phyloP scores from a whole-genome alignment of 352 stramenopile species.

The Thalassiosira mediterranea region DNA sequence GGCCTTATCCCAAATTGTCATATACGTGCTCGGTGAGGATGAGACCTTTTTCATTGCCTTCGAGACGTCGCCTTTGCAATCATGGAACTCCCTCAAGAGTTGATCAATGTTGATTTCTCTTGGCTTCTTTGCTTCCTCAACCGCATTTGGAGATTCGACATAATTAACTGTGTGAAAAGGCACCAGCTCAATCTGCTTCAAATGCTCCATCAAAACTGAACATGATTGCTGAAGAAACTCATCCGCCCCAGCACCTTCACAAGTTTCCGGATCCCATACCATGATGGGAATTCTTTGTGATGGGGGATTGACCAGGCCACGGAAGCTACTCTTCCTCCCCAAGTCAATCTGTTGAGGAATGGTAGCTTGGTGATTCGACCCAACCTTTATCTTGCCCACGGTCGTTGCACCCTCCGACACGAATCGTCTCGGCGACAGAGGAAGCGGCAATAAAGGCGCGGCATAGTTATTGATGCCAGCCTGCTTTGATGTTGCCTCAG shows the following conservation, averaged over 20 bases:
- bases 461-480: background rate
- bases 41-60: slow-evolving; percentile 51
- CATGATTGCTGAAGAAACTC: slow-evolving; percentile 55
- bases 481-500: slow-evolving; percentile 10
- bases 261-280: slow-evolving; percentile 63
- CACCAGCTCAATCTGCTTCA: too few species aligned
- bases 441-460: slow-evolving; percentile 11
- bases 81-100: slow-evolving; percentile 58
- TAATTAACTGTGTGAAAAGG: slow-evolving; percentile 43
- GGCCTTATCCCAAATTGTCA: slow-evolving; percentile 58
- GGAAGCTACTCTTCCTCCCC: slow-evolving; percentile 18
- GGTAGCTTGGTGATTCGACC: slow-evolving; percentile 44
- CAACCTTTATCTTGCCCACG: slow-evolving; percentile 52
- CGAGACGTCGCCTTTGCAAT: slow-evolving; percentile 50
- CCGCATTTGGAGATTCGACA: slow-evolving; percentile 36
- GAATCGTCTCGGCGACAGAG: slow-evolving; percentile 32
- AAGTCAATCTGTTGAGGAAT: slow-evolving; percentile 36
- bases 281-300: slow-evolving; percentile 46
- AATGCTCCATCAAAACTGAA: slow-evolving; percentile 55
- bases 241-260: slow-evolving; percentile 41
- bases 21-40: slow-evolving; percentile 47
- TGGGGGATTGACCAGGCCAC: slow-evolving; percentile 17
- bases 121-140: slow-evolving; percentile 33
- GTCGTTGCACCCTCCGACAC: slow-evolving; percentile 38
- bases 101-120: slow-evolving; percentile 67